Evolutionary conservation across 257 asterid species (phyloP).

Genomic region (Ballota nigra): DNA sequence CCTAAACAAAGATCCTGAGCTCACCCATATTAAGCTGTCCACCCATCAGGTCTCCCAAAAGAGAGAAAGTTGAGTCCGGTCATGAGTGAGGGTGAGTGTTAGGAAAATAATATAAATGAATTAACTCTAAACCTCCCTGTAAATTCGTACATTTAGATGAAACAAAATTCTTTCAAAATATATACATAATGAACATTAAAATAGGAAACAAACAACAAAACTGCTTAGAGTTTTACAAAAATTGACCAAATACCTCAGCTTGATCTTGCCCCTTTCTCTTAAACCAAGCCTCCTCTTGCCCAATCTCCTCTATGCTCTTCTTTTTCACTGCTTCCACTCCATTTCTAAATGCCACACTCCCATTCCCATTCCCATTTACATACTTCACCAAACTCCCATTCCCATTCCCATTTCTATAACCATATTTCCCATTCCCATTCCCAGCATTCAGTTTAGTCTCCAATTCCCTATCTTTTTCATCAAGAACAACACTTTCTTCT

Average conservation of each 20-base stretch:
- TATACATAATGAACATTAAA: background rate
- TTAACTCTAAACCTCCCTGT: no score
- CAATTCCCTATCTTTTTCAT: slow-evolving; percentile 42
- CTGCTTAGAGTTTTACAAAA: background rate
- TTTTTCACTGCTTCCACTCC: slow-evolving; percentile 38
- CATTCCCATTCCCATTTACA: slow-evolving; percentile 57
- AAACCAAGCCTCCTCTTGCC: slow-evolving; percentile 95
- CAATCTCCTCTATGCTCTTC: slow-evolving; percentile 76
- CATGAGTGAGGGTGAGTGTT: no score
- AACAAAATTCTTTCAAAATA: no score
- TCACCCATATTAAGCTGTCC: no score
- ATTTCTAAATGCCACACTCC: slow-evolving; percentile 28
- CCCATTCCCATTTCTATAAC: slow-evolving; percentile 19
- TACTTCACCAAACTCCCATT: slow-evolving; percentile 48
- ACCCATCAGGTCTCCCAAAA: no score
- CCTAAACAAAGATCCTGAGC: no score
- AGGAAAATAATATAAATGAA: no score
- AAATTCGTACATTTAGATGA: no score
- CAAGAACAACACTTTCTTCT: slow-evolving; percentile 43
- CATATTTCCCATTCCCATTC: slow-evolving; percentile 40
- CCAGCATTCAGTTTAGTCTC: slow-evolving; percentile 37
- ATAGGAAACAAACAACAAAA: background rate
- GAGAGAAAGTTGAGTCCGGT: no score
- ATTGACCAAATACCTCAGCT: slow-evolving; percentile 52
- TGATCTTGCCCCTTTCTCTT: slow-evolving; percentile 37